phyloP scores from a whole-genome alignment of 306 rosid species.

The Fragaria iinumae region DNA sequence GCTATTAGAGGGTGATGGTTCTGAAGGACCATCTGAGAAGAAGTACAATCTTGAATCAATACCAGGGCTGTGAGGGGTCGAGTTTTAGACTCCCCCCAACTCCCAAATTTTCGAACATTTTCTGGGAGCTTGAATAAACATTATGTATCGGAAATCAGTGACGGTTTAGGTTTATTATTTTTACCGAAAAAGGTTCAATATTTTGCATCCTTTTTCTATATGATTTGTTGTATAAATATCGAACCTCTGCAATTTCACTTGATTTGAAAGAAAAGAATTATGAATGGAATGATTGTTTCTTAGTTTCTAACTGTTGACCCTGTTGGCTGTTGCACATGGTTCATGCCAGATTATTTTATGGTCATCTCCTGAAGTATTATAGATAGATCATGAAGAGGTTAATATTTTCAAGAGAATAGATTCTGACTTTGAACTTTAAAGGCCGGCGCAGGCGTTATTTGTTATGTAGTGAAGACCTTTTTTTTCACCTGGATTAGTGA shows the following conservation, averaged over 20 bases:
- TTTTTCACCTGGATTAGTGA: background rate
- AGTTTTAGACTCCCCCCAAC: background rate
- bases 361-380: background rate
- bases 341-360: background rate
- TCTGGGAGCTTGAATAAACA: slow-evolving; percentile 1
- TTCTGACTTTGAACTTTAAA: background rate
- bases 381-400: background rate
- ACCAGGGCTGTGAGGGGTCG: slow-evolving; percentile 63
- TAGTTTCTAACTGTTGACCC: background rate
- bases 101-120: background rate
- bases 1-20: slow-evolving; percentile 36
- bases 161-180: background rate
- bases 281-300: background rate
- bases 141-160: background rate
- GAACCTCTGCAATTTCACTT: background rate
- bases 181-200: background rate
- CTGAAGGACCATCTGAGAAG: slow-evolving; percentile 53
- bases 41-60: slow-evolving; percentile 89
- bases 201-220: slow-evolving; percentile 1
- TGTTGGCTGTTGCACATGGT: background rate
- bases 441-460: background rate
- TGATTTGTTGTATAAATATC: slow-evolving; percentile 26
- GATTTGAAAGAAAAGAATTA: background rate
- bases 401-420: background rate
- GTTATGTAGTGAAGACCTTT: background rate